Conservation (phyloP, 2,329 filamentous ascomycete genomes). For the Curvularia sp. region DNA sequence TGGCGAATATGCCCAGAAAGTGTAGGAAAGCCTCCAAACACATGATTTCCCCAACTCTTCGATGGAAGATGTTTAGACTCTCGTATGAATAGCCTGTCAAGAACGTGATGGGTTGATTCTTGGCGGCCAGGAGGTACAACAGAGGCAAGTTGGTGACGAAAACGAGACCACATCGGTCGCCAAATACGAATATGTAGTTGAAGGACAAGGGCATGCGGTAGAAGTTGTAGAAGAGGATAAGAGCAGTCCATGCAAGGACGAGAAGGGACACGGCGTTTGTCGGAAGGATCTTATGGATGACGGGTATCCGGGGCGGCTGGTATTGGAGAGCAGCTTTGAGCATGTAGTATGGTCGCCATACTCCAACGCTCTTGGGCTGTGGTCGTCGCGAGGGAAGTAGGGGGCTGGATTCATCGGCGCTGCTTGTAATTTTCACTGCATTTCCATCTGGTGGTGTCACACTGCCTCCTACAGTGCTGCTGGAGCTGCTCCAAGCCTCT, state of each 20-base stretch:
- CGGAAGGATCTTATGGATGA: constrained; percentile 64
- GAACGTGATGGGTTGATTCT: constrained; percentile 68
- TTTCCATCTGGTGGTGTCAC: constrained; percentile 41
- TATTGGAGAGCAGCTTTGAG: constrained; percentile 56
- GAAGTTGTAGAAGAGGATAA: constrained; percentile 66
- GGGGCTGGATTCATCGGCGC: constrained; percentile 42
- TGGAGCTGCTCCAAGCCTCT: constrained; percentile 49
- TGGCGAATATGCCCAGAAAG: constrained; percentile 60
- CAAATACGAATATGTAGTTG: constrained; percentile 63
- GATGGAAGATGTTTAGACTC: constrained; percentile 69
- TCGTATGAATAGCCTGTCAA: constrained; percentile 72
- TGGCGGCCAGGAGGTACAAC: constrained; percentile 69
- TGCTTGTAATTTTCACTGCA: constrained; percentile 24
- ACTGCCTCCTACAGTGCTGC: constrained; percentile 49
- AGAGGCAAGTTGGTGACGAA: constrained; percentile 60
- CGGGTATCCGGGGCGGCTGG: constrained; percentile 64
- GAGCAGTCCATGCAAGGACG: constrained; percentile 58
- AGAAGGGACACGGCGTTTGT: constrained; percentile 64
- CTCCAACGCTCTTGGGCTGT: constrained; percentile 6
- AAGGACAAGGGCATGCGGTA: constrained; percentile 59
- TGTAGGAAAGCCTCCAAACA: constrained; percentile 67
- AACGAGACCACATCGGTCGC: constrained; percentile 63
- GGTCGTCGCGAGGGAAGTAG: constrained; percentile 33
- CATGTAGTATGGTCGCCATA: constrained; percentile 32
- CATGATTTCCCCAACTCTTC: constrained; percentile 67